Conservation (phyloP, 2,329 filamentous ascomycete species). For the Colletotrichum euphorbiae region DNA sequence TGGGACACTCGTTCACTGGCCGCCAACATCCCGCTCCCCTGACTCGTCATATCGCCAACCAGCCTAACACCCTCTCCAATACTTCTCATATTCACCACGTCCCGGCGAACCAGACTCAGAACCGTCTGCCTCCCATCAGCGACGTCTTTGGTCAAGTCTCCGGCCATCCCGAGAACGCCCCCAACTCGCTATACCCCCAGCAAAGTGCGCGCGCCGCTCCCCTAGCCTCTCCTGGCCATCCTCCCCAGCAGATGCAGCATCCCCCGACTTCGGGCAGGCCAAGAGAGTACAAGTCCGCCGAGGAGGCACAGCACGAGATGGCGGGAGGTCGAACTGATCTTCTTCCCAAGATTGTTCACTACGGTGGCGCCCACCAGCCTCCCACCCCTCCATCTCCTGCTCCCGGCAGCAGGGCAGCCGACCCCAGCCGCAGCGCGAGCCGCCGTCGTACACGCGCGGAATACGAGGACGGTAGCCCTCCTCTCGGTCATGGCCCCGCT, state of each 20-base stretch:
- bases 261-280: conserved; percentile 71
- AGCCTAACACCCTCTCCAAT: conserved; percentile 83
- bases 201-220: conserved; percentile 67
- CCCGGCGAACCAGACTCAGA: conserved; percentile 88
- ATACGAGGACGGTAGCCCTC: conserved; percentile 92
- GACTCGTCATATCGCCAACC: conserved; percentile 82
- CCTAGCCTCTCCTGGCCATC: conserved; percentile 82
- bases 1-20: conserved; percentile 95
- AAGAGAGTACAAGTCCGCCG: conserved; percentile 93
- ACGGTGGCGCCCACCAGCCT: conserved; percentile 86
- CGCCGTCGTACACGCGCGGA: conserved; percentile 86
- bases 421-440: conserved; percentile 68
- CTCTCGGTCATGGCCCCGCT: conserved; percentile 79
- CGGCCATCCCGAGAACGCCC: conserved; percentile 67
- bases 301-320: conserved; percentile 92
- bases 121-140: conserved; percentile 91
- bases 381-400: conserved; percentile 89
- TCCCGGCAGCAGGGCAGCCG: conserved; percentile 60
- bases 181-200: conserved; percentile 67
- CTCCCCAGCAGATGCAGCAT: conserved; percentile 60
- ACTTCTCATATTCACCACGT: conserved; percentile 93
- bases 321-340: conserved; percentile 93
- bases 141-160: conserved; percentile 92
- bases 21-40: conserved; percentile 82
- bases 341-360: conserved; percentile 93